A percentile compares a stretch with the other conserved stretches of the same genome.
Evolutionary conservation across 1,284 basidiomycete species (phyloP).

Genomic region (Sutorius eximius): DNA sequence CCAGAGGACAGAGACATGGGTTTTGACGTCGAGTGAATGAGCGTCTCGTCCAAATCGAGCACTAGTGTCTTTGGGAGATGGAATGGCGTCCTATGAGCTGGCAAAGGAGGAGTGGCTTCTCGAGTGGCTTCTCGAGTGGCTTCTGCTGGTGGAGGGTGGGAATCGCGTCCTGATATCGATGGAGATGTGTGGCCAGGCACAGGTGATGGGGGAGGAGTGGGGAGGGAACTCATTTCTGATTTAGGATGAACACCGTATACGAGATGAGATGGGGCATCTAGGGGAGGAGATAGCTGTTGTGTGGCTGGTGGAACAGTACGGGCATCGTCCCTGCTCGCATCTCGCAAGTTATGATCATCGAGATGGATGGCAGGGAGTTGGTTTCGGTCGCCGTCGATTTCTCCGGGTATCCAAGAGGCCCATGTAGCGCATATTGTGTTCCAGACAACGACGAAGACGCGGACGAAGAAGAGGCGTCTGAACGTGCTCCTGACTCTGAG

Average conservation of each 20-base stretch:
- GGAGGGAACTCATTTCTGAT: constrained; percentile 20
- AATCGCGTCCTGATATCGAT: constrained; percentile 20
- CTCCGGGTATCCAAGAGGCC: constrained; percentile 39
- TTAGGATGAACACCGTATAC: constrained; percentile 6
- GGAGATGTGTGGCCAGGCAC: constrained; percentile 11
- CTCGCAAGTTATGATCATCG: constrained; percentile 34
- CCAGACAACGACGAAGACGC: constrained; percentile 53
- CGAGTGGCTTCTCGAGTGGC: constrained; percentile 39
- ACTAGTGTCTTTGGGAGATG: constrained; percentile 89
- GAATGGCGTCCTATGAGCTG: constrained; percentile 64
- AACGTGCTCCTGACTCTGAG: constrained; percentile 37
- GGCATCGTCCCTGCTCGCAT: constrained; percentile 40
- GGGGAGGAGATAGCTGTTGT: constrained; percentile 6
- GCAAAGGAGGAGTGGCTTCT: constrained; percentile 50
- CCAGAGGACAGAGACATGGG: constrained; percentile 55
- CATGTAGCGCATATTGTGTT: constrained; percentile 50
- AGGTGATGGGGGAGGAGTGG: constrained; percentile 26
- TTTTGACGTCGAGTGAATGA: constrained; percentile 95
- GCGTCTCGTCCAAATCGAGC: constrained; percentile 95
- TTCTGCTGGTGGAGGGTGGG: constrained; percentile 27
- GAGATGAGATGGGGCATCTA: constrained; percentile 9
- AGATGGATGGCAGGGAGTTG: constrained; percentile 10
- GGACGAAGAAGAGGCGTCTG: constrained; percentile 52
- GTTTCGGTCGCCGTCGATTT: constrained; percentile 23
- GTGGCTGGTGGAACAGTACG: constrained; percentile 22